phyloP scores from a whole-genome alignment of 768 basidiomycete genomes.

The Tulasnella sp. region DNA sequence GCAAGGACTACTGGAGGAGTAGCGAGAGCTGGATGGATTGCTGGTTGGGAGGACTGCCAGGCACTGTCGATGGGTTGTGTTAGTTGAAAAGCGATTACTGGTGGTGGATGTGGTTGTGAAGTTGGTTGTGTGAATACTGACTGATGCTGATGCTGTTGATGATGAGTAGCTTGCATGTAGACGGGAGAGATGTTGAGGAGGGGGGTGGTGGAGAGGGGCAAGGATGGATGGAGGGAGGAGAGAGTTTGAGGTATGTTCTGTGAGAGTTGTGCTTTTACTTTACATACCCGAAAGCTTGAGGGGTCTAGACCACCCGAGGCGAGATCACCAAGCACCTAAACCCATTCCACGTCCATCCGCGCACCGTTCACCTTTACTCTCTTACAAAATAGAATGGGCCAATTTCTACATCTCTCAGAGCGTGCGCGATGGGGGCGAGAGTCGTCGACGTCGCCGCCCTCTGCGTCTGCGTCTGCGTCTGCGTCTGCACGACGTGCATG shows the following conservation, averaged over 20 bases:
- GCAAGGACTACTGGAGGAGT: not conserved
- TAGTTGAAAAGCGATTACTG: not conserved
- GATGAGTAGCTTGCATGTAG: slow-evolving; percentile 8
- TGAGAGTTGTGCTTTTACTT: slow-evolving; percentile 12
- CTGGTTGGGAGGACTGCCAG: not conserved
- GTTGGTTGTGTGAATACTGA: not conserved
- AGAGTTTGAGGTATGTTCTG: slow-evolving; percentile 10
- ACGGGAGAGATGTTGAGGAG: not conserved
- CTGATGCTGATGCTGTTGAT: not conserved
- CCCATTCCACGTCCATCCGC: not conserved
- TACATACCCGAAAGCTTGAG: not conserved
- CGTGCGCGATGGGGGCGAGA: no score
- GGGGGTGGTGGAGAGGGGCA: not conserved
- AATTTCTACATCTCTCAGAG: not conserved
- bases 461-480: not conserved
- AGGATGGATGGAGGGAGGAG: not conserved
- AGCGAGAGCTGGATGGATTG: not conserved
- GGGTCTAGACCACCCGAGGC: slow-evolving; percentile 4
- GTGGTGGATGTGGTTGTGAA: not conserved
- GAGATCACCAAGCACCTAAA: slow-evolving; percentile 6
- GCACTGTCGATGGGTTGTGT: slow-evolving; percentile 1
- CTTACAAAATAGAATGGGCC: not conserved
- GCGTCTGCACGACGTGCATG: not conserved
- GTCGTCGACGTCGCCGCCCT: not conserved
- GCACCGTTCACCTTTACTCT: not conserved